Base-by-base conservation (phyloP, 805 yeast genomes). In the Torulaspora delbrueckii region DNA sequence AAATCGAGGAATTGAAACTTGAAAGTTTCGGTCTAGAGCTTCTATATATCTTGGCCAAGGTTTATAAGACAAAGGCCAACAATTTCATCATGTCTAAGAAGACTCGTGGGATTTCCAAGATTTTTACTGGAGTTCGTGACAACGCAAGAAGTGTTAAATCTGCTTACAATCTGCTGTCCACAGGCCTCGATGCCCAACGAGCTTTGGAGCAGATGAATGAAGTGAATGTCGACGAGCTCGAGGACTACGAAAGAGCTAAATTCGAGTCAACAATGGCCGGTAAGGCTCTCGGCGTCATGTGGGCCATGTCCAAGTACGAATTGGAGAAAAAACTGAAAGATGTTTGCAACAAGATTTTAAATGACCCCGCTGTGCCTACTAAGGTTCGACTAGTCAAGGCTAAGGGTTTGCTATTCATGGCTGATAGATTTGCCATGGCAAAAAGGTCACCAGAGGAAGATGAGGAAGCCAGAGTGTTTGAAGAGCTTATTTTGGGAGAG, bases 21-120 rank as follows among this genome's bases (percentile, higher is more conserved):
- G 99, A 93, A 72, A 86, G 96, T 43, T 93, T 93, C 69, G 99
- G 99, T 10, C 68, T 91, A 41, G 96, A 91, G 67, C 73, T 93
- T 41, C 70, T 91, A 53, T 89, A 84, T 54, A 71, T 91, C 14
- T 84, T 93, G 50, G 97, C 98, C 14, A 76, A 76, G 49, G 78
- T 86, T 4, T 93, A 93, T 66, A 74, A 74, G 45, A 72, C 77
- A 28, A 88, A 88, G 59, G 95, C 95, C 2, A 72, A 78, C 47
- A 86, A 85, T 19, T 81, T 78, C 47, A 68, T 88, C 43, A 80
- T 78, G 59, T 79, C 96, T 0, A 82, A 82, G 57, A 86, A 81
- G 64, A 84, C 91, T 27, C 77, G 86, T 55, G 99, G 99, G 1
- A 75, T 93, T 23, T 84, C 95, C 22, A 90, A 91, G 50, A 75